Base-by-base conservation (phyloP, 1,284 basidiomycete genomes). In the Moniliophthora roreri region DNA sequence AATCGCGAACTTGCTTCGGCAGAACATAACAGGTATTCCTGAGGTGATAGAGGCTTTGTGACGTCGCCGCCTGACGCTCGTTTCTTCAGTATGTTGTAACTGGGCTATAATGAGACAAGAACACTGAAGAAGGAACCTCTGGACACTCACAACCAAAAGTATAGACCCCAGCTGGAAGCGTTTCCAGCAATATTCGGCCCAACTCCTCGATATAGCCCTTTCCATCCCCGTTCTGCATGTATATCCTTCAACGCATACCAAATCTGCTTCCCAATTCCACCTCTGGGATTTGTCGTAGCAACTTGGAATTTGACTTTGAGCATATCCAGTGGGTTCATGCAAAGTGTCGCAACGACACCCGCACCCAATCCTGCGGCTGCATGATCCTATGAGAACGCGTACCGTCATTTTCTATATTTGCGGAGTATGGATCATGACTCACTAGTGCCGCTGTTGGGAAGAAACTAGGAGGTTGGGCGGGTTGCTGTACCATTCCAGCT, bases 281-380 rank as follows among this genome's bases (percentile, higher is more conserved):
- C 81, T 49, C 76, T 73, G 2, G 82, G 82, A 38, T 81, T 78
- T 24, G 78, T 70, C 1, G 89, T 94, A 10, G 88, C 82, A n/a
- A 95, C 93, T 73, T 99, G 96, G 56, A 96, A 88, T 65, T 95
- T 91, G 66, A 98, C 84, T 74, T 99, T 99, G 72, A 99, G 81
- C 4, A 99, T 82, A 72, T 99, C 97, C 38, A 99, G 81, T 4
- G 97, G 97, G 69, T 99, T 95, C 93, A 99, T 97, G 70, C 93
- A 95, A 36, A 98, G 78, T 46, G 95, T 95, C 23, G 95, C 92
- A 59, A 90, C 87, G 52, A 94, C 86, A 42, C 96, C 97, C 32
- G 96, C 96, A 41, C 92, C 91, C 54, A 99, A 84, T 52, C 97
- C 96, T 41, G 94, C 93, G 51, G 88, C 83, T 18, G 96, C 95